Base-by-base conservation (phyloP, 208 protist species). In the Acanthamoeba triangularis region DNA sequence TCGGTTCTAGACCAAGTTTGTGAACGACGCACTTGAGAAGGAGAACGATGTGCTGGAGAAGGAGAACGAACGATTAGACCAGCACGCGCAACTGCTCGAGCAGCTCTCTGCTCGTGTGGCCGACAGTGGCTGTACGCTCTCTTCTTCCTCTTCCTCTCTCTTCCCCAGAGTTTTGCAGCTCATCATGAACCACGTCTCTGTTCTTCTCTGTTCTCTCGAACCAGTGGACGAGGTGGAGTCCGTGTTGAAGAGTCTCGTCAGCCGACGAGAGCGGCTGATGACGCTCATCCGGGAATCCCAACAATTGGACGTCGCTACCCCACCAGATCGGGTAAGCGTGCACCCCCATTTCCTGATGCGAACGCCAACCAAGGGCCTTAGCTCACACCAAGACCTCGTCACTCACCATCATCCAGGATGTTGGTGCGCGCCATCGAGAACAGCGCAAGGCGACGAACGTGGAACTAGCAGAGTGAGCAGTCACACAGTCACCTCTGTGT, bases 11-110 rank as follows among this genome's bases (percentile, higher is more conserved):
- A 88, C 80, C 44, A 88, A 88, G 80, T 88, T 65, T n/a, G 35
- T 88, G 14, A 88, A 88, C 30, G 49, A 88, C 23, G 80, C 80
- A 3, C 28, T 88, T 25, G 80, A 88, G 33, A 88, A 37, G 80
- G 80, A 88, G 30, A 88, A 88, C 80, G 30, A 88, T 37, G 41
- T 16, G 25, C 49, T 88, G 49, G 80, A 63, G 7, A 28, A 6
- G 30, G 80, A 88, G 80, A 88, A 63, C 30, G 30, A 54, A 1
- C 80, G 80, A 88, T 88, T 88, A 88, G 80, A 88, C 37, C 30
- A 88, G 20, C 80, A 88, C 35, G 49, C 52, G 23, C 80, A 37
- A 28, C 52, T 88, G 41, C 41, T 88, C 52, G 13, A 33, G 14
- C 25, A 41, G 35, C 35, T 88, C 49, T 56, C 80, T 33, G 49